Conservation (phyloP, 2,329 filamentous ascomycete species). For the Fusarium begoniae region DNA sequence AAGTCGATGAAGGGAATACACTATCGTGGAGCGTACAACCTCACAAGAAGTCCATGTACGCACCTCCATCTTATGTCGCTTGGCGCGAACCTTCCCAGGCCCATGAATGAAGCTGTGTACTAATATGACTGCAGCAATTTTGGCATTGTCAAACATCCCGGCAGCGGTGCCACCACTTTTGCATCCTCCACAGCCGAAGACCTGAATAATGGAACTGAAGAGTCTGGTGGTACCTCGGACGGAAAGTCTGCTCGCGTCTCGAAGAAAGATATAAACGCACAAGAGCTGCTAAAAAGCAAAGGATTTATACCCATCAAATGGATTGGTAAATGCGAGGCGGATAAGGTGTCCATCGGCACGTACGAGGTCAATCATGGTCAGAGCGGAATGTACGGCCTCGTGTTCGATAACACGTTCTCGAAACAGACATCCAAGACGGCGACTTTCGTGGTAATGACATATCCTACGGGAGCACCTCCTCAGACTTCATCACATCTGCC, state of each 20-base stretch:
- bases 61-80: conserved; percentile 2
- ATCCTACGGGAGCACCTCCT: conserved; percentile 83
- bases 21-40: conserved; percentile 98
- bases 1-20: conserved; percentile 87
- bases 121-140: conserved; percentile 73
- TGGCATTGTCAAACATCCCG: conserved; percentile 96
- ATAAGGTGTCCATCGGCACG: conserved; percentile 91
- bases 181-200: conserved; percentile 55
- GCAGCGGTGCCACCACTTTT: conserved; percentile 67
- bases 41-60: conserved; percentile 93
- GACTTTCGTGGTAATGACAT: conserved; percentile 93
- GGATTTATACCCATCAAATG: conserved; percentile 79
- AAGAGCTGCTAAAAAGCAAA: conserved; percentile 71
- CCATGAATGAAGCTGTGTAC: neutral
- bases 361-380: conserved; percentile 79
- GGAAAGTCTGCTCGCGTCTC: conserved; percentile 58
- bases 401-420: conserved; percentile 99
- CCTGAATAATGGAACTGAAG: conserved; percentile 58
- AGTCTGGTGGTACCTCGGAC: conserved; percentile 53
- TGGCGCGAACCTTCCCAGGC: neutral
- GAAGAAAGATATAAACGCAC: conserved; percentile 69
- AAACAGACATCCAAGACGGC: conserved; percentile 95
- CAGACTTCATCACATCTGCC: conserved; percentile 77
- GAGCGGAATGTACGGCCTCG: conserved; percentile 92
- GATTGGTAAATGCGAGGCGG: conserved; percentile 95